Evolutionary conservation across 768 basidiomycete genomes (phyloP), one percentile per base, ranked within the genome.

Genomic region (Dioszegia crocea): DNA sequence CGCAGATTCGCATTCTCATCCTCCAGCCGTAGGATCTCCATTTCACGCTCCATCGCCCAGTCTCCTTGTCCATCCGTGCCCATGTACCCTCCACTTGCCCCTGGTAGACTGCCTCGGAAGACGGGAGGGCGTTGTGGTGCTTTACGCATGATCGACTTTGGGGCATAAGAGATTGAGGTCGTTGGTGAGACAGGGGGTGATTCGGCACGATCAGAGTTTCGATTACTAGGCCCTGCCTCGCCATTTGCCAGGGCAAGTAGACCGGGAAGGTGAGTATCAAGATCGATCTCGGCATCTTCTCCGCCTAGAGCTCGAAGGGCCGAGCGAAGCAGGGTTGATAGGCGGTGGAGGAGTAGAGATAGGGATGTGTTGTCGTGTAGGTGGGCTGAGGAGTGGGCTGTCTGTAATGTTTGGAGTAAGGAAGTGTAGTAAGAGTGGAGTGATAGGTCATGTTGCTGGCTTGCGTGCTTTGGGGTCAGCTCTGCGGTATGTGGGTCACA

Each of bases 391-490:
- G 75, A 73, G 30, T 74, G 71, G 2, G 67, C 72, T 3, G 75
- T 73, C 50, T 71, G 78, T 1, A 76, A 57, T n/a, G 65, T 61
- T 55, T 71, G 74, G 5, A 97, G 83, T 10, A 97, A 82, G 11
- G 82, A 79, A 72, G 97, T 92, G 76, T 98, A 98, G 73, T 98
- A 92, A 49, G 87, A 85, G 50, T 88, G 88, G 14, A 97, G 79
- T 0, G 87, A 88, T 10, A 87, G 81, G 68, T 96, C 90, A 70
- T 97, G 91, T 62, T 88, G 87, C 70, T 92, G 89, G 0, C 91
- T 88, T n/a, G 92, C 89, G 62, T 88, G 79, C 92, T 97, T 73
- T 38, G 24, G 16, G 3, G 52, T 52, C 40, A 54, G 41, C 56
- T 17, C 49, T 29, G 27, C 33, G 6, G n/a, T 33, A 14, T 33